These are phyloP conservation scores for Fonsecaea pugnacius DNA, from an alignment of 2,329 filamentous ascomycete species.

Conservation along the genomic window DNA sequence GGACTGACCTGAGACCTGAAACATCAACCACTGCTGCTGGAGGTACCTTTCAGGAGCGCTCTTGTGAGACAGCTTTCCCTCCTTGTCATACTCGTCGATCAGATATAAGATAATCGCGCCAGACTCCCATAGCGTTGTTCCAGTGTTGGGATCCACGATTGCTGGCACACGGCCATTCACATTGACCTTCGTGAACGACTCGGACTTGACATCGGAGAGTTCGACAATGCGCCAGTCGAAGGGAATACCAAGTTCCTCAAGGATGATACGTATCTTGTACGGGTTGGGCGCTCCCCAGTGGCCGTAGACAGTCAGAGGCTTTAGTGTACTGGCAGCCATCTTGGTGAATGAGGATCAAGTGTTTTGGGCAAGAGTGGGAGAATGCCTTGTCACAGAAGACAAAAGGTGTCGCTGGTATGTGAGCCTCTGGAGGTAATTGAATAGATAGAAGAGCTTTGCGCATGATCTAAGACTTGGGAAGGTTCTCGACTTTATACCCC, in stretches of 20 bases:
- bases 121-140: conserved; percentile 44
- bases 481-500: background rate
- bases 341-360: background rate
- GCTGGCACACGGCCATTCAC: conserved; percentile 41
- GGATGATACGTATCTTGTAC: conserved; percentile 40
- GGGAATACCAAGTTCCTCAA: conserved; percentile 42
- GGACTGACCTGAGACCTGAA: conserved; percentile 43
- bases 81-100: conserved; percentile 51
- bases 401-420: background rate
- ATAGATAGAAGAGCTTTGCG: background rate
- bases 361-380: background rate
- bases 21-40: conserved; percentile 52
- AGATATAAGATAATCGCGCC: conserved; percentile 52
- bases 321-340: background rate
- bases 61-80: conserved; percentile 45
- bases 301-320: conserved; percentile 11
- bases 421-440: background rate
- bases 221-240: conserved; percentile 37
- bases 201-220: conserved; percentile 37
- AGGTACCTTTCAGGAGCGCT: conserved; percentile 44
- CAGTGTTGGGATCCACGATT: conserved; percentile 45
- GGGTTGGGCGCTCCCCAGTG: conserved; percentile 11
- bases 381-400: background rate
- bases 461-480: background rate
- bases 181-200: conserved; percentile 13